These are phyloP conservation scores for Saturnispora sanitii DNA, from an alignment of 805 yeast genomes.

Conservation along the genomic window DNA sequence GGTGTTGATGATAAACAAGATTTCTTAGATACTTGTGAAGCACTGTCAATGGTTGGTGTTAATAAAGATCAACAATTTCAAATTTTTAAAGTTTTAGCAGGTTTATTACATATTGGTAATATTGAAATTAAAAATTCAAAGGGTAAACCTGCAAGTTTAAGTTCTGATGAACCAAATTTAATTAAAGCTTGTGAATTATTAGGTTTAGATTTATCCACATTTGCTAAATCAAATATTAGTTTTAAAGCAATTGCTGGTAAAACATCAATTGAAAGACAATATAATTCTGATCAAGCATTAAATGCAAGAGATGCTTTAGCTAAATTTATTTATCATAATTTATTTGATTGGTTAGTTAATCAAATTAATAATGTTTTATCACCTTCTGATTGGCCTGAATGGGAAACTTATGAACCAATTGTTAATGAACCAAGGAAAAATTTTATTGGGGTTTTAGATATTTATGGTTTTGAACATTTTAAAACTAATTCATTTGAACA, in stretches of 20 bases:
- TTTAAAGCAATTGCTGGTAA: conserved; percentile 30
- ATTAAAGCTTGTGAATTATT: conserved; percentile 74
- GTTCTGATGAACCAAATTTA: conserved; percentile 80
- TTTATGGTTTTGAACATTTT: conserved; percentile 95
- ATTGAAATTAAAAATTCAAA: conserved; percentile 78
- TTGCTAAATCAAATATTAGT: conserved; percentile 76
- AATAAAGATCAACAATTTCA: conserved; percentile 45
- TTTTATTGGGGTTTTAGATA: conserved; percentile 94
- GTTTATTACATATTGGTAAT: conserved; percentile 86
- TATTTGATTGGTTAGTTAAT: conserved; percentile 91
- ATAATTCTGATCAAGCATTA: conserved; percentile 75
- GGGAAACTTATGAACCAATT: conserved; percentile 18
- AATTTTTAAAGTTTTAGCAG: conserved; percentile 75
- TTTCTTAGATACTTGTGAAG: conserved; percentile 63
- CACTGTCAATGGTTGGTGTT: conserved; percentile 74
- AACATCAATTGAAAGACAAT: conserved; percentile 85
- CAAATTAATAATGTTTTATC: conserved; percentile 76
- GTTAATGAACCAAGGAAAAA: conserved; percentile 28
- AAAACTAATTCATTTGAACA: conserved; percentile 92
- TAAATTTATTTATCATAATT: conserved; percentile 81
- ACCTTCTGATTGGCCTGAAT: conserved; percentile 53
- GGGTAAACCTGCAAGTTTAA: conserved; percentile 60
- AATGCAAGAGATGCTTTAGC: conserved; percentile 97
- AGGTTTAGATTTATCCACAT: conserved; percentile 62
- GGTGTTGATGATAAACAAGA: conserved; percentile 81